A percentile compares a stretch with the other conserved stretches of the same genome.
Conservation (phyloP, 2,329 filamentous ascomycete species). For the Colletotrichum echinochloae region DNA sequence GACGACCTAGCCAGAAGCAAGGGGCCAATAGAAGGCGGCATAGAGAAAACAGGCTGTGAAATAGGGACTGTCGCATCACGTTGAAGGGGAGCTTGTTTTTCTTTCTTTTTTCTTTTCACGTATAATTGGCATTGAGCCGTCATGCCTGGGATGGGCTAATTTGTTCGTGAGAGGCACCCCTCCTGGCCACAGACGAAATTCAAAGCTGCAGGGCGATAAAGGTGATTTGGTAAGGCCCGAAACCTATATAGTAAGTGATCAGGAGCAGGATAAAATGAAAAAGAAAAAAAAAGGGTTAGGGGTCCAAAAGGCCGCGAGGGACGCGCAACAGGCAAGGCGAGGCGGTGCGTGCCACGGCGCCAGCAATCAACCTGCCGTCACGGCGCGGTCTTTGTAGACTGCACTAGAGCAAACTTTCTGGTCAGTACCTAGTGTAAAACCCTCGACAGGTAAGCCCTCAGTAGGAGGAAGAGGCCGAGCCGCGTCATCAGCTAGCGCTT, state of each 20-base stretch:
- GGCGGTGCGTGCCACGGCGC: not conserved
- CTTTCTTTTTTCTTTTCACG: not conserved
- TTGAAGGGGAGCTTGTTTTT: conserved; percentile 13
- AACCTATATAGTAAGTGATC: not conserved
- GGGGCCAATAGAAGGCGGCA: conserved; percentile 13
- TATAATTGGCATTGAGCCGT: conserved; percentile 16
- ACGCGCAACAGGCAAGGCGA: conserved; percentile 23
- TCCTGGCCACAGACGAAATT: conserved; percentile 11
- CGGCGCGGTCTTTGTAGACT: not conserved
- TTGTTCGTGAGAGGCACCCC: not conserved
- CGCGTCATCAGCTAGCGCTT: conserved; percentile 43
- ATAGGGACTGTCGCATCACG: conserved; percentile 22
- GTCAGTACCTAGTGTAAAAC: conserved; percentile 57
- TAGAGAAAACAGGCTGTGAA: conserved; percentile 12
- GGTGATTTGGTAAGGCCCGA: not conserved
- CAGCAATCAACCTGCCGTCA: not conserved
- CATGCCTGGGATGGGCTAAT: not conserved
- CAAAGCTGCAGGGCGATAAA: not conserved
- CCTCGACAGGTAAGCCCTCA: conserved; percentile 73
- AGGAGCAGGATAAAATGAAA: no score
- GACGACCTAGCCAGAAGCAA: conserved; percentile 7
- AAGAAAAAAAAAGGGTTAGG: conserved; percentile 16
- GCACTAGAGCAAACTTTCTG: conserved; percentile 18
- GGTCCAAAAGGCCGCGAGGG: conserved; percentile 24
- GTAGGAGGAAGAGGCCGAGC: not conserved